Base-by-base conservation (phyloP, 257 asterid genomes). In the Przewalskia tangutica region DNA sequence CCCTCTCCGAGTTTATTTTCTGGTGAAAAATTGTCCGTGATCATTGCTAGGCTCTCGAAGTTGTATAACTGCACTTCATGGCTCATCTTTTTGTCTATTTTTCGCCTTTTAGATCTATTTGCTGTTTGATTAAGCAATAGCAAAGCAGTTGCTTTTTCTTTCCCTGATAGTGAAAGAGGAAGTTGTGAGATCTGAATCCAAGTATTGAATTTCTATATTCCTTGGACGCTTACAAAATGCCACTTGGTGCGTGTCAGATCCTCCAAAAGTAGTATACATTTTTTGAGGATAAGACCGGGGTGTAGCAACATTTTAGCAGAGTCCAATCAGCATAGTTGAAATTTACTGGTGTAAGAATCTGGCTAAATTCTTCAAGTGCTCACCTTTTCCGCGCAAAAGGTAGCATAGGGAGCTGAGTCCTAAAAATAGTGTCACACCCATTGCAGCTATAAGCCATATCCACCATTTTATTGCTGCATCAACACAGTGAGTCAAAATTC, bases 391-490 rank as follows among this genome's bases (percentile, higher is more conserved):
- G 38, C 10, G 18, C n/a, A 6, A 8, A 58, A 79, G 34, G 8
- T 59, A 58, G 16, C 23, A 58, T 38, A 79, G 67, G 58, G 82
- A 12, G 58, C 16, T 1, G 10, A 79, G 1, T 79, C 53, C 66
- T 78, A 79, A 0, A 0, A 79, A 12, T 79, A 7, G 32, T 4
- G 68, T 62, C 6, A 62, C 58, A 59, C 56, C 8, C 4, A 0
- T 4, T 38, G 8, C 5, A 79, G 40, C 23, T 79, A 58, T 62
- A 42, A 59, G 55, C 82, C 82, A 79, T 11, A 40, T 4, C 82
- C 82, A 79, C 82, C 82, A 59, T 38, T 59, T 79, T 73, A 0
- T 48, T 46, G 79, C 79, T 73, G 79, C 79, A 48, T 73, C 79
- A 46, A 27, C 42, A 9, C n/a, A 27, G 27, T 27, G 68, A 62